Base-by-base conservation (phyloP, 2,329 filamentous ascomycete species). In the Periconia digitata region DNA sequence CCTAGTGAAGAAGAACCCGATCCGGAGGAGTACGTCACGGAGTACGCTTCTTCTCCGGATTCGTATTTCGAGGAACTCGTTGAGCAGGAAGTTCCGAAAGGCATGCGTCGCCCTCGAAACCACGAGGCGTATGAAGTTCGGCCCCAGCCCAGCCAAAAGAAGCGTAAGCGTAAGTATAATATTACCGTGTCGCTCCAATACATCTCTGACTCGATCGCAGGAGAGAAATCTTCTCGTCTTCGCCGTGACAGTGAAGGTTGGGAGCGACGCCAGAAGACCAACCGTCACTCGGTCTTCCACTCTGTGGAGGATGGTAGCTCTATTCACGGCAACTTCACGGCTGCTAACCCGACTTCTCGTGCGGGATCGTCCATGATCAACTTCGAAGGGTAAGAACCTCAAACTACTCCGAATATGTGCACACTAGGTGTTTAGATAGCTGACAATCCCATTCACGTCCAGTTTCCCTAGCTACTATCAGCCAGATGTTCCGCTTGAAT, bases 121-220 rank as follows among this genome's bases (percentile, higher is more conserved):
- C 58, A 64, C 23, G 64, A 67, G 44, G 20, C 61, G n/a, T 67
- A 67, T 36, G 63, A 66, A 40, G 56, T 61, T 22, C 62, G 64
- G 8, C 27, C 27, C 8, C 12, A 32, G 27, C 27, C 27, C 10
- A 32, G 3, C n/a, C 39, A 44, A 10, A 62, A 63, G 53, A 56
- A 52, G 22, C 56, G 55, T 39, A 66, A 64, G 46, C 48, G 62
- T 59, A 56, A 56, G 58, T n/a, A n/a, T n/a, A n/a, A n/a, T n/a
- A n/a, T n/a, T n/a, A n/a, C n/a, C n/a, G n/a, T n/a, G n/a, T n/a
- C n/a, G n/a, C n/a, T n/a, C n/a, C n/a, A n/a, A n/a, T n/a, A n/a
- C n/a, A n/a, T n/a, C n/a, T n/a, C 24, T 22, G 8, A 40, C 29
- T 22, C 8, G n/a, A 42, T 32, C 6, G 12, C 20, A 43, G 41